Evolutionary conservation across 2,329 filamentous ascomycete species (phyloP).

Genomic region (Waltergamsia citrina): DNA sequence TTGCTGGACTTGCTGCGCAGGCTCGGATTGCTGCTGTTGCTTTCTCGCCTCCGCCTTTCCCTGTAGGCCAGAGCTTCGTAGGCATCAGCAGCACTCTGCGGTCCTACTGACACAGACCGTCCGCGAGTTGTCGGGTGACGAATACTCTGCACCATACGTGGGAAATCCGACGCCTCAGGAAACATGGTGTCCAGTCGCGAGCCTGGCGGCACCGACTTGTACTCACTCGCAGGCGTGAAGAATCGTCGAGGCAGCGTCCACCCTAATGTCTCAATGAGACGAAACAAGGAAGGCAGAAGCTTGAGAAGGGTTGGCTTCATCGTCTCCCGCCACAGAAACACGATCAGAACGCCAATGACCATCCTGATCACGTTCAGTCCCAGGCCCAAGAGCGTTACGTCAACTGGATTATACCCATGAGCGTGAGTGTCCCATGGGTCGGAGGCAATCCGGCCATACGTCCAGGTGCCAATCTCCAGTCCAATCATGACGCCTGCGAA

Average conservation of each 20-base stretch:
- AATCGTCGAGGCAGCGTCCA: constrained; percentile 78
- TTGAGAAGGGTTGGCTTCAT: constrained; percentile 79
- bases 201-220: constrained; percentile 67
- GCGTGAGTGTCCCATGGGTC: constrained; percentile 34
- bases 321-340: constrained; percentile 83
- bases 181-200: constrained; percentile 75
- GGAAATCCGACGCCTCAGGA: constrained; percentile 80
- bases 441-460: constrained; percentile 50
- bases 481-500: constrained; percentile 89
- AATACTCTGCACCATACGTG: constrained; percentile 71
- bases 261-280: constrained; percentile 70
- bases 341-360: constrained; percentile 67
- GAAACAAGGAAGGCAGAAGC: constrained; percentile 75
- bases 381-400: constrained; percentile 57
- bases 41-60: constrained; percentile 51
- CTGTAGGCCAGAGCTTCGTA: constrained; percentile 93
- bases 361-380: constrained; percentile 56
- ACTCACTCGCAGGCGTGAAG: constrained; percentile 85
- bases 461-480: constrained; percentile 74
- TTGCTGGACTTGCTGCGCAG: constrained; percentile 33
- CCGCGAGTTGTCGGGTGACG: constrained; percentile 62
- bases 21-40: constrained; percentile 41
- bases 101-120: constrained; percentile 80
- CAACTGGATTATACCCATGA: constrained; percentile 47
- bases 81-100: constrained; percentile 91